Conservation (phyloP, 2,329 filamentous ascomycete species). For the Pseudomassariella vexata region DNA sequence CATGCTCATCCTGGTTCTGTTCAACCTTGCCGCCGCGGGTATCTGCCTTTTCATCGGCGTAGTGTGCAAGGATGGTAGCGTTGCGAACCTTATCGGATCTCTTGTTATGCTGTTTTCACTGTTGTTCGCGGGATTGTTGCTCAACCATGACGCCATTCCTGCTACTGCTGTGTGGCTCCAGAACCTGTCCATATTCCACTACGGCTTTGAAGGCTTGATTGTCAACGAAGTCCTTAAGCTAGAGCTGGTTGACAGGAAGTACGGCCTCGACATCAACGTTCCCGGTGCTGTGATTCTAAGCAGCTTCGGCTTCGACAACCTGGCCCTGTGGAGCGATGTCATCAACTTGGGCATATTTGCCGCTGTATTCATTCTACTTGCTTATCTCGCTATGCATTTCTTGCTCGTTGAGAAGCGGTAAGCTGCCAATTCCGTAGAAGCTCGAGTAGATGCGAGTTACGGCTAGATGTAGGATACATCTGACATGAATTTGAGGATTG, state of each 20-base stretch:
- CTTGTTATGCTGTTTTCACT: slow-evolving; percentile 97
- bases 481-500: no score
- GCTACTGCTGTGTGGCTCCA: slow-evolving; percentile 83
- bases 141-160: slow-evolving; percentile 93
- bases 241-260: slow-evolving; percentile 87
- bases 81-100: slow-evolving; percentile 90
- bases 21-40: slow-evolving; percentile 89
- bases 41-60: slow-evolving; percentile 97
- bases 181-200: slow-evolving; percentile 94
- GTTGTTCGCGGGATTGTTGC: slow-evolving; percentile 85
- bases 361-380: slow-evolving; percentile 75
- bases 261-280: slow-evolving; percentile 92
- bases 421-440: no score
- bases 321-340: slow-evolving; percentile 80
- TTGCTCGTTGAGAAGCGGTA: slow-evolving; percentile 84
- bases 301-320: slow-evolving; percentile 89
- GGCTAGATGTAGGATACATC: no score
- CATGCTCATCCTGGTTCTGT: slow-evolving; percentile 84
- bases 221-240: slow-evolving; percentile 94
- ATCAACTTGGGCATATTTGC: slow-evolving; percentile 78
- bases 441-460: no score
- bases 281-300: slow-evolving; percentile 91
- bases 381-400: slow-evolving; percentile 89
- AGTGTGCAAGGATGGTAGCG: slow-evolving; percentile 82
- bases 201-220: slow-evolving; percentile 91